phyloP scores from a whole-genome alignment of 2,329 filamentous ascomycete species.

The Penicillium hordei region DNA sequence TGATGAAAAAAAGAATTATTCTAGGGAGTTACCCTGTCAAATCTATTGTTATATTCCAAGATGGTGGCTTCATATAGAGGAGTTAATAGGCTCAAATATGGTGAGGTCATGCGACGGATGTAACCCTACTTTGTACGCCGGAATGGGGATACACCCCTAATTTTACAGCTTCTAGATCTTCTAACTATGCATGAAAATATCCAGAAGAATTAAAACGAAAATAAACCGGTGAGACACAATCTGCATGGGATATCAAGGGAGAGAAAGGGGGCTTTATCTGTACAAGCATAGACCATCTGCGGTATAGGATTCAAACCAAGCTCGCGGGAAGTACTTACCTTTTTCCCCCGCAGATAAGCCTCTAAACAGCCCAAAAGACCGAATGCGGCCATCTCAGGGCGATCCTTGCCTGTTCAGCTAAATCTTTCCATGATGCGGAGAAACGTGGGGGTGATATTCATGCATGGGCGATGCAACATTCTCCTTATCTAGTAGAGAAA shows the following conservation, averaged over 20 bases:
- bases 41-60: not conserved
- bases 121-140: conserved; percentile 1
- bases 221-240: not conserved
- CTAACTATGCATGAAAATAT: not conserved
- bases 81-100: not conserved
- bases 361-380: not conserved
- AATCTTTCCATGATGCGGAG: conserved; percentile 20
- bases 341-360: conserved; percentile 4
- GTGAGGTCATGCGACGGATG: conserved; percentile 10
- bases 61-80: not conserved
- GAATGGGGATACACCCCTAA: not conserved
- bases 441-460: conserved; percentile 24
- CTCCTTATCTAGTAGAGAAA: conserved; percentile 20
- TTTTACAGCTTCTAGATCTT: not conserved
- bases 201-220: not conserved
- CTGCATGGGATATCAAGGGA: not conserved
- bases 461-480: conserved; percentile 21
- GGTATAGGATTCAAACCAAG: not conserved
- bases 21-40: not conserved
- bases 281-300: not conserved
- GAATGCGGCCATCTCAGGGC: conserved; percentile 18
- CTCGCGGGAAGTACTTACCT: not conserved
- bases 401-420: conserved; percentile 15
- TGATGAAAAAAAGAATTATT: too few relatives aligned
- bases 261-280: not conserved